Evolutionary conservation across 805 yeast genomes (phyloP), one percentile per base, ranked within the genome.

Genomic region (Schwanniomyces sp.): DNA sequence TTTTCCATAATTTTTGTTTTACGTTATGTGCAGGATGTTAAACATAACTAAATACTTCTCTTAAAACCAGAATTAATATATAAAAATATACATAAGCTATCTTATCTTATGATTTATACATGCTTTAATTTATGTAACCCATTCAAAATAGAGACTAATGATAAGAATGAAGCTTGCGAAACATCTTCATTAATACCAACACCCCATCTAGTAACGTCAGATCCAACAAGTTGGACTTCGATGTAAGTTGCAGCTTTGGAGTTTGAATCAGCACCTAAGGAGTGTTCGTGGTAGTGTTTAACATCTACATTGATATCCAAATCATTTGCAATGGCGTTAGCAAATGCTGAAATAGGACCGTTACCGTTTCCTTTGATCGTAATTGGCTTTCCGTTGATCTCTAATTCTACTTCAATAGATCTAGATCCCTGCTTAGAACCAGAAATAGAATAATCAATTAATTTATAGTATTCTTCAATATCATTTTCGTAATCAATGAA

Each of bases 131-230:
- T 53, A 14, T 55, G 54, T 50, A 79, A 64, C 42, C 70, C 69
- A 59, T 87, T 87, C 44, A 86, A 72, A 48, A 86, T 76, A 16
- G 91, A 82, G 38, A 85, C 61, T 52, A 86, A 75, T 12, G 92
- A 81, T 56, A 79, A 77, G 58, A 88, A 80, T 5, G 96, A 84
- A 41, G 97, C 94, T 61, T 85, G 86, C 24, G 96, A 85, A 46
- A 88, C 94, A 69, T 91, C 96, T 68, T 85, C 92, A 63, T 89
- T 85, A 52, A 90, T 82, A 61, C 96, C 97, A 49, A 91, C 91
- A 70, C 97, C 97, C 96, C 97, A 91, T 74, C 38, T 27, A 25
- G 39, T 29, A 11, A 37, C n/a, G 26, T 18, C 11, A 6, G 70
- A 66, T 45, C 70, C 72, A 40, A 66, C 67, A 18, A 70, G 49